These are phyloP conservation scores for Talaromyces sp. DNA, from an alignment of 2,329 filamentous ascomycete species.

Conservation along the genomic window DNA sequence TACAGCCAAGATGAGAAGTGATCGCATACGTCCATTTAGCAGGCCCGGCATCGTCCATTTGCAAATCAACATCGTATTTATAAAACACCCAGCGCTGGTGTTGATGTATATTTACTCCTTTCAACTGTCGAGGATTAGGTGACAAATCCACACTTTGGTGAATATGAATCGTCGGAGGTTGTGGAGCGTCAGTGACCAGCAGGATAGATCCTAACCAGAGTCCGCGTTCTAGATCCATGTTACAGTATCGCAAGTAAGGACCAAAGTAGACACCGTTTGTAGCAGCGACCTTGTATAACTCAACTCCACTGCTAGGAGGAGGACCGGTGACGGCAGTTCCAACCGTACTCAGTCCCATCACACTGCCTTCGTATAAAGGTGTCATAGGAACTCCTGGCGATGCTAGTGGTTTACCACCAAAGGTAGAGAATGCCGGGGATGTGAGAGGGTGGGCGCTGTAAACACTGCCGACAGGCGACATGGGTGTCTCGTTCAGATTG, in stretches of 20 bases:
- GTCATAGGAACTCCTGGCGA: slow-evolving; percentile 82
- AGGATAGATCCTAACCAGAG: slow-evolving; percentile 92
- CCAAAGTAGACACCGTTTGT: slow-evolving; percentile 98
- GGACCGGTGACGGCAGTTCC: slow-evolving; percentile 67
- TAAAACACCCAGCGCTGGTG: slow-evolving; percentile 97
- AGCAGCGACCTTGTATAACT: slow-evolving; percentile 88
- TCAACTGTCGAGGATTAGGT: slow-evolving; percentile 85
- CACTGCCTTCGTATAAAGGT: slow-evolving; percentile 78
- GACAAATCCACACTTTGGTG: slow-evolving; percentile 88
- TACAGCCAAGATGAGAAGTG: slow-evolving; percentile 93
- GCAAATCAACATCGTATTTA: slow-evolving; percentile 85
- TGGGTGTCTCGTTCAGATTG: slow-evolving; percentile 74
- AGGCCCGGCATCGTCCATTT: slow-evolving; percentile 75
- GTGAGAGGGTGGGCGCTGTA: slow-evolving; percentile 69
- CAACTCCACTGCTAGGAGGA: slow-evolving; percentile 76
- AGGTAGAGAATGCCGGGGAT: slow-evolving; percentile 64
- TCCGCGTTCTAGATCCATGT: slow-evolving; percentile 92
- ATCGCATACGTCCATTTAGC: slow-evolving; percentile 98
- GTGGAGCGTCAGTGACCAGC: slow-evolving; percentile 83
- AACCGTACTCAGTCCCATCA: slow-evolving; percentile 34
- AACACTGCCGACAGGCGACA: slow-evolving; percentile 77
- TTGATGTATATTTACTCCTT: slow-evolving; percentile 75
- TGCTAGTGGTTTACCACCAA: slow-evolving; percentile 56
- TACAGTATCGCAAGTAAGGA: slow-evolving; percentile 90
- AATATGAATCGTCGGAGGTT: slow-evolving; percentile 93